A percentile compares a stretch with the other conserved stretches of the same genome.
phyloP scores from a whole-genome alignment of 108 stramenopile genomes.

The Aurantiochytrium sp. region DNA sequence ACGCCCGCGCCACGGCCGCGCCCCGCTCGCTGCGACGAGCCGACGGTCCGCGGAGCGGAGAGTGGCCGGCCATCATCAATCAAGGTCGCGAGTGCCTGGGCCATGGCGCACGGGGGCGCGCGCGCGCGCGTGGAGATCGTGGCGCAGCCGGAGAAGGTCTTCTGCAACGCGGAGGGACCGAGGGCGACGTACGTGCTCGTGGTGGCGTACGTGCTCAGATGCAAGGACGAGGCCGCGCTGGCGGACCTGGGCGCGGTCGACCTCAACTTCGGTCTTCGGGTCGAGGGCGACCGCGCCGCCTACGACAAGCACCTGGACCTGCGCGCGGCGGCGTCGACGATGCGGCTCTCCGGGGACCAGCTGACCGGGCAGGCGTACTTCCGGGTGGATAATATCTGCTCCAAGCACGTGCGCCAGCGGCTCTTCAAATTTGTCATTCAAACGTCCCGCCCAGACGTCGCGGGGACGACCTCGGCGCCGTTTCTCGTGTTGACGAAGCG shows the following conservation, averaged over 20 bases:
- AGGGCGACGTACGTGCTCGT: not conserved
- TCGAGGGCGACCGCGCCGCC: not conserved
- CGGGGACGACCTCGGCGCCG: not conserved
- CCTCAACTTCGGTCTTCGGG: not conserved
- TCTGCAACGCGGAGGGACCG: not conserved
- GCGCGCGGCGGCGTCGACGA: not conserved
- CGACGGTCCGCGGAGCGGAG: too few species aligned
- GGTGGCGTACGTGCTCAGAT: not conserved
- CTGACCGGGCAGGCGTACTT: not conserved
- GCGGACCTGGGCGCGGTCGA: not conserved
- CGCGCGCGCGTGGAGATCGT: slow-evolving; percentile 12
- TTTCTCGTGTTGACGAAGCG: not conserved
- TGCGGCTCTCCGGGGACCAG: not conserved
- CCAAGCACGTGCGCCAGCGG: not conserved
- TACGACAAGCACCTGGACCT: not conserved
- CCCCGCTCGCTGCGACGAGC: too few species aligned
- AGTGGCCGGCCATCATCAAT: too few species aligned
- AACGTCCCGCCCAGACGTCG: not conserved
- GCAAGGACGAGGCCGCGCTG: not conserved
- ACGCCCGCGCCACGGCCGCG: too few species aligned
- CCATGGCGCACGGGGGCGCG: too few species aligned
- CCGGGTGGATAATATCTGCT: not conserved
- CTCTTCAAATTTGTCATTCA: not conserved
- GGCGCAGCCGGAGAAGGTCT: slow-evolving; percentile 6
- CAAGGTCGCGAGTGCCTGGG: too few species aligned